These are phyloP conservation scores for Clarireedia paspali DNA, from an alignment of 2,329 filamentous ascomycete species.

Conservation along the genomic window DNA sequence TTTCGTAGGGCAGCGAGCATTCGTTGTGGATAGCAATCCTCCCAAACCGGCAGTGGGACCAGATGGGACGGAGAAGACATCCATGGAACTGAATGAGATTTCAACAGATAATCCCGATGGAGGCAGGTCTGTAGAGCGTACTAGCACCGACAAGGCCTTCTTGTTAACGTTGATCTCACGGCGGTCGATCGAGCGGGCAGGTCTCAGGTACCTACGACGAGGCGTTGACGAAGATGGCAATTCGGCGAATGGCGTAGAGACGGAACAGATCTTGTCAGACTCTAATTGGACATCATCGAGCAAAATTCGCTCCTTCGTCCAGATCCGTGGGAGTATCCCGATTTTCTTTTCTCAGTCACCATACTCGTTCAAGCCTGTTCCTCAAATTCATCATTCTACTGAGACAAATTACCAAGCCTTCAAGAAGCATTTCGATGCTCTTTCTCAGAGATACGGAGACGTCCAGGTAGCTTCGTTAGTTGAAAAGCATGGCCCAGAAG, in stretches of 20 bases:
- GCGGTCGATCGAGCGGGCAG: conserved; percentile 76
- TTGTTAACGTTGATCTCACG: conserved; percentile 89
- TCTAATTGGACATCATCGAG: conserved; percentile 53
- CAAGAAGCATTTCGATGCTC: conserved; percentile 66
- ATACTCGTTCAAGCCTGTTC: conserved; percentile 84
- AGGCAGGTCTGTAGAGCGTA: conserved; percentile 9
- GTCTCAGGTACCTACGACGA: conserved; percentile 80
- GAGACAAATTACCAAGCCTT: conserved; percentile 74
- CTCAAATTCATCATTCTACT: conserved; percentile 71
- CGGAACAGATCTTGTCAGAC: conserved; percentile 82
- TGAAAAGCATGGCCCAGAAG: conserved; percentile 80
- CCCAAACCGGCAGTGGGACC: conserved; percentile 36
- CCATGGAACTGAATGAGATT: conserved; percentile 33
- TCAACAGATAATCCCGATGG: conserved; percentile 20
- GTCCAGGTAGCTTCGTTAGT: conserved; percentile 79
- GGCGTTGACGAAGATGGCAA: conserved; percentile 86
- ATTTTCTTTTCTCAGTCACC: conserved; percentile 93
- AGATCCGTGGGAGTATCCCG: conserved; percentile 85
- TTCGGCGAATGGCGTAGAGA: conserved; percentile 87
- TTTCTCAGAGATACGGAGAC: conserved; percentile 63
- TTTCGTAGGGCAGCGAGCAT: conserved; percentile 81
- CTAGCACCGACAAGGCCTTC: conserved; percentile 19
- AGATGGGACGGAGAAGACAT: conserved; percentile 39
- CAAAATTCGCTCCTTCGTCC: conserved; percentile 75
- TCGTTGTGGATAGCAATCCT: conserved; percentile 60